These are phyloP conservation scores for Truncatella angustata DNA, from an alignment of 2,329 filamentous ascomycete species.

Conservation along the genomic window DNA sequence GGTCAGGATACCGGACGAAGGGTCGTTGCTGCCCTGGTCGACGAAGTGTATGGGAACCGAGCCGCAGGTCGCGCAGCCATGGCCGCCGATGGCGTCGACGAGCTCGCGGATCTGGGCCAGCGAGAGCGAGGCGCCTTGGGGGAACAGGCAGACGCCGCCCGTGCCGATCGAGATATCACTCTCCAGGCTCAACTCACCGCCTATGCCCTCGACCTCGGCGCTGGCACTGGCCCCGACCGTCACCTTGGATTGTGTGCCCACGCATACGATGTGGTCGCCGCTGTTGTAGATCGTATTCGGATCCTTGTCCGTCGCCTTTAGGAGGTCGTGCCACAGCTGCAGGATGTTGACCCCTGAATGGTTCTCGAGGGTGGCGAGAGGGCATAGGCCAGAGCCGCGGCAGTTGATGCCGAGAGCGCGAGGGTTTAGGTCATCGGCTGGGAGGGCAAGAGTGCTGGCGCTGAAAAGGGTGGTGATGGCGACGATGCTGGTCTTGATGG, in stretches of 20 bases:
- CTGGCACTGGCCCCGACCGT: constrained; percentile 12
- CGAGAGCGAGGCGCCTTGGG: constrained; percentile 15
- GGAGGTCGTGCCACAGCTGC: constrained; percentile 14
- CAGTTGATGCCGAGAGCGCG: constrained; percentile 18
- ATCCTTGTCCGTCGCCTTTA: constrained; percentile 12
- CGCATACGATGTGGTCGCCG: constrained; percentile 17
- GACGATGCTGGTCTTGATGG: no score
- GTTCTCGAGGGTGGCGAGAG: constrained; percentile 14
- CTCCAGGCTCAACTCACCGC: constrained; percentile 11
- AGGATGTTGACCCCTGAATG: constrained; percentile 9
- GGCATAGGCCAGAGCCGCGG: constrained; percentile 17
- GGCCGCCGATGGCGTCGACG: constrained; percentile 15
- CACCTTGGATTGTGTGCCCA: constrained; percentile 15
- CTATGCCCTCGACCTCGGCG: constrained; percentile 11
- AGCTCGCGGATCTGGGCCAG: constrained; percentile 14
- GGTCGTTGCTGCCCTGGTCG: constrained; percentile 16
- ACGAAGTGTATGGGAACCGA: constrained; percentile 18
- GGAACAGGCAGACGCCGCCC: constrained; percentile 18
- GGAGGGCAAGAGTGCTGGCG: no score
- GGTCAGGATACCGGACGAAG: constrained; percentile 15
- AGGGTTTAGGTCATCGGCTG: constrained; percentile 10
- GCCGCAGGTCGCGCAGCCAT: constrained; percentile 16
- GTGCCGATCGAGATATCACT: constrained; percentile 10
- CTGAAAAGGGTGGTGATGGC: no score
- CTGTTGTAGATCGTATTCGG: constrained; percentile 14